Evolutionary conservation across 768 basidiomycete species (phyloP).

Genomic region (Kwoniella newhampshirensis): DNA sequence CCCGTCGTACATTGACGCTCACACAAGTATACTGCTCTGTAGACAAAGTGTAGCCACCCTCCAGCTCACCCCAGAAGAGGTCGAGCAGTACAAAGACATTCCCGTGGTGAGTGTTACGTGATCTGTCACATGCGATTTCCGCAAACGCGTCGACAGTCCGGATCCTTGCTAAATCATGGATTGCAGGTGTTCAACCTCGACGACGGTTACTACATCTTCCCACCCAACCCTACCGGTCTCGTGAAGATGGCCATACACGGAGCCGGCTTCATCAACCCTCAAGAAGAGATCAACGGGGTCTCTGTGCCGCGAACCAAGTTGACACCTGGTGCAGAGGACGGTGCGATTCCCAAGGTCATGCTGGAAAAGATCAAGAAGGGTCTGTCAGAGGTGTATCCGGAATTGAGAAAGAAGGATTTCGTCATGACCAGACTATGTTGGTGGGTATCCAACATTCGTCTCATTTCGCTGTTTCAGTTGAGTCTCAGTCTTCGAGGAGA

Average conservation of each 20-base stretch:
- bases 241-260: slow-evolving; percentile 78
- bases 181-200: slow-evolving; percentile 67
- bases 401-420: slow-evolving; percentile 71
- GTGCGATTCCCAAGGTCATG: slow-evolving; percentile 68
- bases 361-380: slow-evolving; percentile 62
- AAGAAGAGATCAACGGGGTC: slow-evolving; percentile 54
- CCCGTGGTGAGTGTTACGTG: slow-evolving; percentile 46
- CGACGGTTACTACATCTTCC: slow-evolving; percentile 79
- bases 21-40: too few species aligned
- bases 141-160: too few species aligned
- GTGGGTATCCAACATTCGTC: slow-evolving; percentile 58
- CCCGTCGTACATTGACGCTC: too few species aligned
- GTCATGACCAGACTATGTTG: slow-evolving; percentile 79
- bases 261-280: slow-evolving; percentile 64
- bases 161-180: not conserved
- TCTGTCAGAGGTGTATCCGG: slow-evolving; percentile 68
- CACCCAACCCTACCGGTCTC: slow-evolving; percentile 55
- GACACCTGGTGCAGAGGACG: slow-evolving; percentile 59
- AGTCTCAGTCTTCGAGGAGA: too few species aligned
- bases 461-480: too few species aligned
- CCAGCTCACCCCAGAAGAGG: slow-evolving; percentile 72
- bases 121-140: too few species aligned
- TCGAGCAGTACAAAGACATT: slow-evolving; percentile 60
- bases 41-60: slow-evolving; percentile 80
- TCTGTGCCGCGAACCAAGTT: slow-evolving; percentile 76